Base-by-base conservation (phyloP, 306 rosid genomes). In the Cyamopsis tetragonoloba region DNA sequence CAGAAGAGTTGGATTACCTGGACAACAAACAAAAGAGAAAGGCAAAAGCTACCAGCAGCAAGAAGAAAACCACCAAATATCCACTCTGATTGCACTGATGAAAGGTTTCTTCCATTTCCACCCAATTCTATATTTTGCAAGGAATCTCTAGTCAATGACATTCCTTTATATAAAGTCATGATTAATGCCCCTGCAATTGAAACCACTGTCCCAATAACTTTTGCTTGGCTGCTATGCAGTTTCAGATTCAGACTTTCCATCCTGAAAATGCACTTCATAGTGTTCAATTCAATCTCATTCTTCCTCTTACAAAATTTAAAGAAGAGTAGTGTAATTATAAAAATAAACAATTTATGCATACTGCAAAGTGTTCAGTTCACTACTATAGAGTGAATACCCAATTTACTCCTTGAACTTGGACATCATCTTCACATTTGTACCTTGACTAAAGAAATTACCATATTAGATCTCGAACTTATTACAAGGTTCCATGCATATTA, bases 181-280 rank as follows among this genome's bases (percentile, higher is more conserved):
- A 57, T 12, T 34, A 85, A 47, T 77, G 87, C 87, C 38, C 87
- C 90, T 23, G 22, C 17, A 14, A 82, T 85, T 3, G 83, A 82
- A 0, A 77, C 37, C 19, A 80, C 2, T 14, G 85, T 85, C 35
- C 90, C 90, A 64, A 80, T 13, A 4, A 51, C 2, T 77, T 80
- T 85, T 3, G 80, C 87, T 5, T 48, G 67, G 27, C 87, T 56
- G 54, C 83, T 74, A 3, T 44, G 46, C 26, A 51, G n/a, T 68
- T 71, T 80, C 73, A 80, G 17, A 22, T 79, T 77, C 46, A 80
- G 30, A 44, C 24, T 71, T 70, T 82, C 87, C 85, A 82, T 82
- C 81, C 85, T 80, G 75, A 37, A 68, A 61, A 17, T 5, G 0
- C 65, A 62, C 3, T 26, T 38, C 14, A 42, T 17, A 6, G 1